Conservation (phyloP, 2,329 filamentous ascomycete genomes). For the Monilinia fructicola region DNA sequence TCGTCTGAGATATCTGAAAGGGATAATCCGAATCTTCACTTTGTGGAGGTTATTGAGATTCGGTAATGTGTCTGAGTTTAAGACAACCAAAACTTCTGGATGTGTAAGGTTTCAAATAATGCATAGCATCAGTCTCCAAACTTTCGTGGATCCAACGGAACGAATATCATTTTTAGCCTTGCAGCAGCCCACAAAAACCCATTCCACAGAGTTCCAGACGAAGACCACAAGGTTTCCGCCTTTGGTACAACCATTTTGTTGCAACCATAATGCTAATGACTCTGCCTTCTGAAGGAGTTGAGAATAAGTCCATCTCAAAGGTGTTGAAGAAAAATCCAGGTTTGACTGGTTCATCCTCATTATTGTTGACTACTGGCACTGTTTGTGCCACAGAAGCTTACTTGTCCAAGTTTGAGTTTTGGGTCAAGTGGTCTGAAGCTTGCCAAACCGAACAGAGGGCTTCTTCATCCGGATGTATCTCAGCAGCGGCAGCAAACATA, state of each 20-base stretch:
- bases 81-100: not conserved
- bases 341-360: too few relatives aligned
- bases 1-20: too few relatives aligned
- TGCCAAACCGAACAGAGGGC: conserved; percentile 24
- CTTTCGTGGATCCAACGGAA: conserved; percentile 22
- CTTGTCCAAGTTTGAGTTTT: not conserved
- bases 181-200: conserved; percentile 27
- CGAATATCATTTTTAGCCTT: conserved; percentile 20
- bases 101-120: conserved; percentile 9
- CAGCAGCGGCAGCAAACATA: conserved; percentile 15
- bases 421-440: not conserved
- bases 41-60: not conserved
- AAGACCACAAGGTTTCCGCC: conserved; percentile 19
- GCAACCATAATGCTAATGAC: not conserved
- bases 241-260: conserved; percentile 4
- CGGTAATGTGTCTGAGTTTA: not conserved
- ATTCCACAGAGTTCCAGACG: conserved; percentile 26
- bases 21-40: not conserved
- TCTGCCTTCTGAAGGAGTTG: not conserved
- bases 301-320: conserved; percentile 12
- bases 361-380: not conserved
- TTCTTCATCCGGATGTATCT: conserved; percentile 3
- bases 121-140: not conserved
- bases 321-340: not conserved
- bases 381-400: not conserved